Base-by-base conservation (phyloP, 805 yeast genomes). In the Ogataea kodamae region DNA sequence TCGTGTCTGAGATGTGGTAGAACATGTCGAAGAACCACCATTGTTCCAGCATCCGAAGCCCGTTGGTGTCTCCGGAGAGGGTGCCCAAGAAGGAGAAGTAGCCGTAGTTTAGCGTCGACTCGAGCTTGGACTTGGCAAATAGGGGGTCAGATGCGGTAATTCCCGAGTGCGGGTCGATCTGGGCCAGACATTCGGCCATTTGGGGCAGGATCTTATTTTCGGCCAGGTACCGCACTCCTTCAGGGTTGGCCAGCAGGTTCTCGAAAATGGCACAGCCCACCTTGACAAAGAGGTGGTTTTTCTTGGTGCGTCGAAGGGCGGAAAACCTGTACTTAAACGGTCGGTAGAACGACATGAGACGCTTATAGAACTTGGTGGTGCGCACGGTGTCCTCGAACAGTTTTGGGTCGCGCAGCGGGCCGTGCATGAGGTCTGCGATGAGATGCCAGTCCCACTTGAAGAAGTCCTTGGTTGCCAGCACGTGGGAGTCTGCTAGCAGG, bases 241-340 rank as follows among this genome's bases (percentile, higher is more conserved):
- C 82, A 1, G 69, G 67, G 18, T 74, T 70, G 1, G 75, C 64
- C 2, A 87, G 61, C 6, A 90, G 61, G 27, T 82, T 70, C 39
- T 72, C 78, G 45, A 92, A 64, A 20, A 92, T 68, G 30, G 76
- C 82, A 48, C 88, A 76, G 0, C 96, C 97, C 3, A 83, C 79
- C 31, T 67, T 70, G 9, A 84, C 71, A 45, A 78, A 85, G 40
- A 72, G 68, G 16, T 67, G 69, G 15, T 80, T 70, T 19, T 65
- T 58, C 36, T 69, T 73, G 1, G 77, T 63, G 36, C 65, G 65
- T 39, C 73, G 62, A 28, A 77, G 59, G 17, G 65, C 61, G 6
- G 83, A 67, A 57, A 88, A 90, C 35, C 96, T 65, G 49, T 80
- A 77, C 59, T 94, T 89, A 62, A 89, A 82, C 0, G 99, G 98